phyloP scores from a whole-genome alignment of 345 rosid genomes.

The Ceriops decandra region DNA sequence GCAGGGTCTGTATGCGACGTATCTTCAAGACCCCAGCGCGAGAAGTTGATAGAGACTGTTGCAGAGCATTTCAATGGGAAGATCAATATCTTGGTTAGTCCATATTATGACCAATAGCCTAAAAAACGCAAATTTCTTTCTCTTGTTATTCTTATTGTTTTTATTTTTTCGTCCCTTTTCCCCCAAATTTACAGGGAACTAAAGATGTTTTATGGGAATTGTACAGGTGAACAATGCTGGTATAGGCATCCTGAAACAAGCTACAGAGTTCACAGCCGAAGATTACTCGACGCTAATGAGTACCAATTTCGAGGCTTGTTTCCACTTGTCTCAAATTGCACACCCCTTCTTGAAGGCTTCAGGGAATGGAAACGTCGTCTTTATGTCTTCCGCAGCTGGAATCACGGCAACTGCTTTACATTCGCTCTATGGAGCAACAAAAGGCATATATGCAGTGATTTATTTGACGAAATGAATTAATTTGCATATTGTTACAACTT shows the following conservation, averaged over 20 bases:
- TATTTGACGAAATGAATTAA: too few relatives aligned
- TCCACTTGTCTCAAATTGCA: constrained; percentile 53
- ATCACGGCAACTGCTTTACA: too few relatives aligned
- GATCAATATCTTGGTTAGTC: constrained; percentile 21
- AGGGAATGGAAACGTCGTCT: constrained; percentile 47
- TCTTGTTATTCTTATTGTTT: not conserved
- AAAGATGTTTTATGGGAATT: too few relatives aligned
- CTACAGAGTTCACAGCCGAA: constrained; percentile 22
- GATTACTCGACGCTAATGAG: constrained; percentile 38
- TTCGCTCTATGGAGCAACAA: too few relatives aligned
- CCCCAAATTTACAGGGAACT: too few relatives aligned
- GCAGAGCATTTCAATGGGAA: constrained; percentile 15
- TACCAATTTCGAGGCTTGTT: constrained; percentile 53
- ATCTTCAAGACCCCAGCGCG: not conserved
- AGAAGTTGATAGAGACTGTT: constrained; percentile 9
- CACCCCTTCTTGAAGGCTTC: constrained; percentile 51
- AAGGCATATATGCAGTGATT: too few relatives aligned
- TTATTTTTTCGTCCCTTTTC: not conserved
- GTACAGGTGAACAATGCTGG: constrained; percentile 42
- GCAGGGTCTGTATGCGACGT: constrained; percentile 17
- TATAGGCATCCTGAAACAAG: not conserved
- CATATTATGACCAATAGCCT: not conserved
- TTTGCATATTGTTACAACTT: too few relatives aligned
- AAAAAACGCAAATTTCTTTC: not conserved
- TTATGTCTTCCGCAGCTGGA: constrained; percentile 17